Percentiles rank a stretch among this genome's conserved stretches.
Evolutionary conservation across 495 filamentous ascomycete genomes (phyloP).

Genomic region (Immersiella caudata): DNA sequence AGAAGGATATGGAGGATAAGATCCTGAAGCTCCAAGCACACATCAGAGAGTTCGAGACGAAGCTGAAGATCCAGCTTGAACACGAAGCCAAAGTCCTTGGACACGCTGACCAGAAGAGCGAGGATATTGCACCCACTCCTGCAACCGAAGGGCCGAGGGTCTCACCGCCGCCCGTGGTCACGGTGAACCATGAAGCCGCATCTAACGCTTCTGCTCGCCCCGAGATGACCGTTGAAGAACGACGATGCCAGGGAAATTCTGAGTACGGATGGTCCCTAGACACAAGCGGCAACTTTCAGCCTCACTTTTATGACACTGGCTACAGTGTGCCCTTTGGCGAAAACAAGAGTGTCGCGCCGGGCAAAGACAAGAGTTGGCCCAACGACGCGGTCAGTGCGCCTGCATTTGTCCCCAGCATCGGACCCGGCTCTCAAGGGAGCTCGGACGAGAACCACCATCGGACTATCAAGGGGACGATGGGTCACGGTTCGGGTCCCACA

Average conservation of each 20-base stretch:
- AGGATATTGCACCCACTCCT: conserved; percentile 13
- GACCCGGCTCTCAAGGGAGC: not conserved
- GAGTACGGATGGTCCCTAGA: not conserved
- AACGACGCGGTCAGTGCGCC: not conserved
- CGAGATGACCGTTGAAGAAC: not conserved
- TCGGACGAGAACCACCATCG: not conserved
- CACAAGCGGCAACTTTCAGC: conserved; percentile 5
- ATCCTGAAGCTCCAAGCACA: conserved; percentile 37
- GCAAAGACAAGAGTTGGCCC: not conserved
- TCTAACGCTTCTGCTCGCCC: not conserved
- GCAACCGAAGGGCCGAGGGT: not conserved
- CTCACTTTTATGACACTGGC: not conserved
- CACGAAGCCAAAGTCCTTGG: conserved; percentile 39
- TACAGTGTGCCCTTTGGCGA: not conserved
- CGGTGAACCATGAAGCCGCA: not conserved
- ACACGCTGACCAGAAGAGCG: conserved; percentile 24
- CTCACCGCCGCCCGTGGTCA: not conserved
- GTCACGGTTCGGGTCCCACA: not conserved
- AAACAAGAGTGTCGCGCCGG: not conserved
- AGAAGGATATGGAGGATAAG: conserved; percentile 40
- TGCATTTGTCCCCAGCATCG: not conserved
- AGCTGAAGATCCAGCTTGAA: conserved; percentile 38
- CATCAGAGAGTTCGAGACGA: conserved; percentile 45
- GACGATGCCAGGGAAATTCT: not conserved
- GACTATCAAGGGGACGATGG: not conserved